A percentile compares a stretch with the other conserved stretches of the same genome.
These are phyloP conservation scores for Rhizoctonia solani DNA, from an alignment of 1,284 basidiomycete species.

Conservation along the genomic window DNA sequence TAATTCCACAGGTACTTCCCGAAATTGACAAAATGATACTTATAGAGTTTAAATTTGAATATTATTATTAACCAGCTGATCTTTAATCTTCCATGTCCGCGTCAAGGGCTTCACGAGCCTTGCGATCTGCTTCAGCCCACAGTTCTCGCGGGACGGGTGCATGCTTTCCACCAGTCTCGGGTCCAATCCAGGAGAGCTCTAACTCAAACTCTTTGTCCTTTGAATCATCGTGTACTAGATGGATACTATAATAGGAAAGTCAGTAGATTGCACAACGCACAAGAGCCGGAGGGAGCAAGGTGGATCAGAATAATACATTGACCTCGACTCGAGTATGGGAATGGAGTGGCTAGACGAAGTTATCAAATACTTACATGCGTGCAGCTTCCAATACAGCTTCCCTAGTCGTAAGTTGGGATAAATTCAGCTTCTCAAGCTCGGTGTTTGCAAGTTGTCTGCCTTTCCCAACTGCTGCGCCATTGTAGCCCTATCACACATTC, in stretches of 20 bases:
- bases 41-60: neutral
- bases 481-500: constrained; percentile 68
- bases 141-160: constrained; percentile 83
- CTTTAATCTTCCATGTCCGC: constrained; percentile 33
- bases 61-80: neutral
- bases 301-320: too few species aligned
- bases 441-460: constrained; percentile 97
- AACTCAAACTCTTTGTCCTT: constrained; percentile 99
- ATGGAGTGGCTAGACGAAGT: too few species aligned
- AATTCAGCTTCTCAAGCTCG: constrained; percentile 93
- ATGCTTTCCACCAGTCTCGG: constrained; percentile 82
- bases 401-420: constrained; percentile 73
- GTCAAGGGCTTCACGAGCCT: constrained; percentile 78
- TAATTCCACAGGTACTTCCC: too few species aligned
- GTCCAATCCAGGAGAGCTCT: constrained; percentile 95
- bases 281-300: too few species aligned
- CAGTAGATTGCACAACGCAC: too few species aligned
- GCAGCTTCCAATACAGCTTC: constrained; percentile 95
- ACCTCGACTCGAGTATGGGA: too few species aligned
- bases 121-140: constrained; percentile 81
- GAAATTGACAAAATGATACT: too few species aligned
- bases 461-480: constrained; percentile 94
- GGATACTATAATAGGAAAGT: constrained; percentile 65
- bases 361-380: constrained; percentile 81
- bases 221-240: constrained; percentile 95